Evolutionary conservation across 2,329 filamentous ascomycete species (phyloP), one percentile per base, ranked within the genome.

Genomic region (Alternaria triticimaculans): DNA sequence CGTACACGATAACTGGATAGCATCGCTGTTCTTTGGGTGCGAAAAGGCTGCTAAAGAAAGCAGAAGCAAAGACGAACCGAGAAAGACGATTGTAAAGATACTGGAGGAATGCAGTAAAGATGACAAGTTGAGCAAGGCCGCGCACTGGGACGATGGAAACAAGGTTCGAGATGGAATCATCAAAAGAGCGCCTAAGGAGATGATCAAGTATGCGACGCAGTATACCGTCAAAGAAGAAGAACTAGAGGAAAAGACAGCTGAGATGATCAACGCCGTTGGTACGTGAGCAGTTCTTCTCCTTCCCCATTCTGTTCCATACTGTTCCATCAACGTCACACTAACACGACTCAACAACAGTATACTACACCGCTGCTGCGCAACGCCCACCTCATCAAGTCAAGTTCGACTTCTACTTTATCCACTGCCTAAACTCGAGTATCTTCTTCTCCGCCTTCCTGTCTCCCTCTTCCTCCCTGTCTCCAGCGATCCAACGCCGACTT

Each of bases 401-500:
- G 76, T 89, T 93, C 76, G 94, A 97, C 77, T 97, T 97, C 78
- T 96, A 90, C 82, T 84, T 83, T 75, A 94, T 94, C 72, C 94
- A 97, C 79, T 88, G 89, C 72, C 82, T 95, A 69, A 97, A 91
- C 74, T 83, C 84, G 11, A 90, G 90, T n/a, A 88, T 97, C 68
- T 96, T 95, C 82, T 85, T 92, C 68, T 83, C 84, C 6, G 76
- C 84, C 8, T 85, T 97, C 76, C 86, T 89, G 73, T 81, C 81
- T 11, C 85, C 85, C 67, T 68, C 83, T 33, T 23, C 60, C 41
- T 96, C 87, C 86, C 83, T 94, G 46, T 83, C 88, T 0, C 74
- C 80, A 0, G 82, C 84, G 8, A 82, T 83, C 51, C 95, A 94
- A 75, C 82, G 85, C 12, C 88, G 92, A 6, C 81, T 97, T 0